A percentile compares a stretch with the other conserved stretches of the same genome.
Conservation (phyloP, 2,329 filamentous ascomycete genomes). For the Fusarium oligoseptatum region DNA sequence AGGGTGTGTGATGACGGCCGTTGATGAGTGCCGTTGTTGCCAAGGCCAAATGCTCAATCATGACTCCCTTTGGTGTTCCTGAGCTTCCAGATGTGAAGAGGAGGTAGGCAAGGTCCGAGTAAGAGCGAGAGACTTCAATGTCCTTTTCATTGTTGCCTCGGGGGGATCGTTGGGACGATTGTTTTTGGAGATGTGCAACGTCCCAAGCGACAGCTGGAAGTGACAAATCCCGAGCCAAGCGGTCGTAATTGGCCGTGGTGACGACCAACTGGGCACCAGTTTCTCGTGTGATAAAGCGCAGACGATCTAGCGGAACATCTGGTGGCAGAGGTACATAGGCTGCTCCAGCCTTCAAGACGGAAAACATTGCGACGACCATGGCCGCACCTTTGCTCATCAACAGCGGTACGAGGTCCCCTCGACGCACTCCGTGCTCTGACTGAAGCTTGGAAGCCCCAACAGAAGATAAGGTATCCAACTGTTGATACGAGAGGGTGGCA, state of each 20-base stretch:
- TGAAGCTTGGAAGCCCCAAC: background rate
- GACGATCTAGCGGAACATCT: background rate
- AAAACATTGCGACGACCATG: background rate
- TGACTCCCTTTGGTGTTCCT: conserved; percentile 4
- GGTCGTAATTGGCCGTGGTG: background rate
- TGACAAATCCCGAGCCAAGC: background rate
- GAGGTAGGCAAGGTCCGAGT: background rate
- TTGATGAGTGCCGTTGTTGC: background rate
- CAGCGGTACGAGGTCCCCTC: background rate
- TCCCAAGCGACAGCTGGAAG: background rate
- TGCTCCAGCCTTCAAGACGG: background rate
- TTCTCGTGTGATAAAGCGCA: background rate
- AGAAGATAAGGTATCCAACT: background rate
- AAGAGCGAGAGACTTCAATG: background rate
- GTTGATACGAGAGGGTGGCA: background rate
- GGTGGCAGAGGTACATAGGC: background rate
- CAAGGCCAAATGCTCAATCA: background rate
- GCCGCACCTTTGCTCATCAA: background rate
- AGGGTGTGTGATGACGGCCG: background rate
- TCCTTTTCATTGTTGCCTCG: background rate
- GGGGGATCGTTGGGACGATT: background rate
- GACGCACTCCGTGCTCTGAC: background rate
- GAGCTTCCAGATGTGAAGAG: conserved; percentile 4
- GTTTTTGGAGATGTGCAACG: background rate
- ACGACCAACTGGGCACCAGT: background rate